Evolutionary conservation across 2,329 filamentous ascomycete species (phyloP).

Genomic region (Raffaelea albimanens): DNA sequence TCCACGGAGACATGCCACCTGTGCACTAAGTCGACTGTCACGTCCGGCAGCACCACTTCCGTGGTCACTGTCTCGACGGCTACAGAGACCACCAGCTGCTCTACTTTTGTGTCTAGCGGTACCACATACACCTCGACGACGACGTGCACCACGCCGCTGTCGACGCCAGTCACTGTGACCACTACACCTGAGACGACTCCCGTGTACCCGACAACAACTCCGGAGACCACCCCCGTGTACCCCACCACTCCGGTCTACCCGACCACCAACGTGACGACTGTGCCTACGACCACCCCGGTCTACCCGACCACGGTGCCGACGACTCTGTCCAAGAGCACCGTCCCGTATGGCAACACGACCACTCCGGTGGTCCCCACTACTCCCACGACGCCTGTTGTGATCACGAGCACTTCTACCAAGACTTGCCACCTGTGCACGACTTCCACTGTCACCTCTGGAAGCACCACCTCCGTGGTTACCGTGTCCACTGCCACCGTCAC

Average conservation of each 20-base stretch:
- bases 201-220: neutral
- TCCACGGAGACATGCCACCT: neutral
- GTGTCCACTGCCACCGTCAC: too few relatives aligned
- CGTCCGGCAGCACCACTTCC: neutral
- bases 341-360: neutral
- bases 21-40: neutral
- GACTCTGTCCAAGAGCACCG: neutral
- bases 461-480: too few relatives aligned
- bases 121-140: neutral
- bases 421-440: too few relatives aligned
- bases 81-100: slow-evolving; percentile 4
- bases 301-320: neutral
- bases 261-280: neutral
- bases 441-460: too few relatives aligned
- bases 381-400: too few relatives aligned
- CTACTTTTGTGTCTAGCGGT: neutral
- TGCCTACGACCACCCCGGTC: neutral
- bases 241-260: neutral
- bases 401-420: neutral
- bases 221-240: neutral
- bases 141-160: neutral
- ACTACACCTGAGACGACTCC: neutral
- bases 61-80: neutral
- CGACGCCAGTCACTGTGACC: neutral
- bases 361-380: neutral